Conservation (phyloP, 768 basidiomycete species). For the Candolleomyces eurysporus region DNA sequence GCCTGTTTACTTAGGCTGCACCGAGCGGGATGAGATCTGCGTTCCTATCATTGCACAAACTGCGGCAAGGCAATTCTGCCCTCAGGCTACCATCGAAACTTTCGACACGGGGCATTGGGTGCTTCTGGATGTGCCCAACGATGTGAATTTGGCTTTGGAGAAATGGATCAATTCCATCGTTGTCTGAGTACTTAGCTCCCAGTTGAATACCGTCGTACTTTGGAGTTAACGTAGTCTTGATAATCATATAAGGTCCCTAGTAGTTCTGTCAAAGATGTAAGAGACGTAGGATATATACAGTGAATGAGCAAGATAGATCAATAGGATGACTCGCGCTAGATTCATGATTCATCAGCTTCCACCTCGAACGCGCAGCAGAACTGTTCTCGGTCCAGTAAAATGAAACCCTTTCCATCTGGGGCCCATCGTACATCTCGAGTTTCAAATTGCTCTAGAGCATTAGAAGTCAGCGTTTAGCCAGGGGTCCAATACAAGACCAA, state of each 20-base stretch:
- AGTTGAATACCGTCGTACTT: too few species aligned
- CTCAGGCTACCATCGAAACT: constrained; percentile 26
- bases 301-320: background rate
- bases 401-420: constrained; percentile 81
- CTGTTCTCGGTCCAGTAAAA: constrained; percentile 69
- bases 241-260: background rate
- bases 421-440: constrained; percentile 73
- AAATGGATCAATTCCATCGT: constrained; percentile 15
- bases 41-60: constrained; percentile 15
- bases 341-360: constrained; percentile 34
- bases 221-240: too few species aligned
- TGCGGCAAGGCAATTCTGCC: constrained; percentile 14
- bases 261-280: too few species aligned
- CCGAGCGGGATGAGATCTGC: constrained; percentile 29
- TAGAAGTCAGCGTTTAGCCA: background rate
- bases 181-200: background rate
- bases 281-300: background rate
- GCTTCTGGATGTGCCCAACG: constrained; percentile 25
- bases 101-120: constrained; percentile 39
- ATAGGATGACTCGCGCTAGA: too few species aligned
- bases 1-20: constrained; percentile 35
- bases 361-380: constrained; percentile 90
- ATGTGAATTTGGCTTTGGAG: constrained; percentile 27
- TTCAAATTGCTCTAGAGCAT: constrained; percentile 62
- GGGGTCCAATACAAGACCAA: background rate